Evolutionary conservation across 441 rosid genomes (phyloP), one percentile per base, ranked within the genome.

Genomic region (Adansonia madagascariensis): DNA sequence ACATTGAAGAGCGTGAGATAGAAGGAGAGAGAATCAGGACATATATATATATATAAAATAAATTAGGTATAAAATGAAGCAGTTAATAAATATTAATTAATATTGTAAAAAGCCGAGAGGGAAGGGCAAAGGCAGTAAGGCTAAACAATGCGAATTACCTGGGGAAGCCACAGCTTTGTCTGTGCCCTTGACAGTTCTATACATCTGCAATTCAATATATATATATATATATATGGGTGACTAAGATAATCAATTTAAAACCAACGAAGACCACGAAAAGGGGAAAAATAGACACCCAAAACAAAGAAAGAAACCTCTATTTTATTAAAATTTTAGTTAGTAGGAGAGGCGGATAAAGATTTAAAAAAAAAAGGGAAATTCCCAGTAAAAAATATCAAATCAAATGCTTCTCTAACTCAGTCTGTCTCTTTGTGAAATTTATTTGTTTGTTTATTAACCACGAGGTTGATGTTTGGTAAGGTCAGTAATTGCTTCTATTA

Each of bases 131-230:
- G 7, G 57, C 57, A 35, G 41, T 53, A 53, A 53, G 27, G 52
- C 22, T 55, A 56, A 55, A 60, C 69, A 80, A 55, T 55, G 41
- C 35, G 66, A 71, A 46, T 77, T 84, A 84, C 87, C 87, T 66
- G 85, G 76, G 46, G 83, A 82, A 76, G 84, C 84, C 41, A 82
- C 80, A 39, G 85, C 80, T 20, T 77, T 83, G 75, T 83, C 86
- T 44, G 85, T 83, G 78, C 82, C 80, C 80, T 83, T 85, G 41
- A 85, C 85, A 60, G 86, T 85, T 81, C 88, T 82, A 75, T 81
- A 85, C 88, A 85, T 85, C 88, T 85, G 83, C 71, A 65, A 76
- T 57, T 47, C 76, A 69, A 74, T 74, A 67, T 31, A 31, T 31
- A 31, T 31, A 31, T 31, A 35, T 35, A 35, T 35, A 35, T 35